Base-by-base conservation (phyloP, 345 rosid species). In the Eucalyptus sp. region DNA sequence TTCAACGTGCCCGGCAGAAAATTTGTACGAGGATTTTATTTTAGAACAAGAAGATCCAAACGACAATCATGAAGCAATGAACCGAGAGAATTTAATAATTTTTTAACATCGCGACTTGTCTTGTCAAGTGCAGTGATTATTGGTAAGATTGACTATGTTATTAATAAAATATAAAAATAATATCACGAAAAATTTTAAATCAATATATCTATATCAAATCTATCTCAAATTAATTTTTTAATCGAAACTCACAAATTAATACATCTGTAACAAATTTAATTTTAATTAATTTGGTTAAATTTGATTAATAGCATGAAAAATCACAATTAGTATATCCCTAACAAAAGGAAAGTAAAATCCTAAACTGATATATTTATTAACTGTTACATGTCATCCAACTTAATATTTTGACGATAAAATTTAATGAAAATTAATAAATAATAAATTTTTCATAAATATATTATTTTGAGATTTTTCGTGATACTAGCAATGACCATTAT, bases 261-360 rank as follows among this genome's bases (percentile, higher is more conserved):
- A 52, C 0, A 7, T 0, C 0, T 1, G 0, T 7, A 0, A 52
- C 0, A 52, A 52, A 52, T 18, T 18, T 18, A 52, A 7, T 52
- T 1, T 52, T 52, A 17, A 52, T 18, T 52, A 18, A 52, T 52
- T 18, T 52, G 2, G 8, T 52, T 52, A 52, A 52, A 52, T 52
- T 52, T 0, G 0, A 52, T 7, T 52, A 52, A 52, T 52, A 18
- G 1, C 5, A 18, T 52, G 1, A 52, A 18, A 52, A 52, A 52
- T 3, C 24, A 18, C 1, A 18, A 18, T 52, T 52, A 2, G 2
- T 50, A 50, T 50, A 50, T 50, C 16, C 1, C 16, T 4, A 4
- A 50, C 1, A 50, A 50, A 50, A 1, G 6, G 1, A 50, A 13
- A 50, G 2, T 50, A 50, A 50, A 13, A 50, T 50, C 0, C 2